A percentile compares a stretch with the other conserved stretches of the same genome.
Conservation (phyloP, 129 eudicot species). For the Arctium minus region DNA sequence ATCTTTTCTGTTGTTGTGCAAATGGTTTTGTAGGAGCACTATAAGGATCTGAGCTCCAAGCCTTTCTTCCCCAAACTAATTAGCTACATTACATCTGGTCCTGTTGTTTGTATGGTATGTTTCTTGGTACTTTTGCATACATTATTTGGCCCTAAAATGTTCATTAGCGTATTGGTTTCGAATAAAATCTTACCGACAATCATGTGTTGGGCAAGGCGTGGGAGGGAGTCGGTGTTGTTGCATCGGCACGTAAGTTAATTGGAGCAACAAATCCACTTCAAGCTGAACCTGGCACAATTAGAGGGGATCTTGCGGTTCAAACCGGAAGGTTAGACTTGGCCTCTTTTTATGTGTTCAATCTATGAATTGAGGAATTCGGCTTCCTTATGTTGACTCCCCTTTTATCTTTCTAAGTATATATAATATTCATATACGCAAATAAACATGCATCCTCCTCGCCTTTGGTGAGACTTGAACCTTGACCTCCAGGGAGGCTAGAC, state of each 20-base stretch:
- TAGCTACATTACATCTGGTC: slow-evolving; percentile 88
- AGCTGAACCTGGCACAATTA: slow-evolving; percentile 97
- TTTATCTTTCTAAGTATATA: background rate
- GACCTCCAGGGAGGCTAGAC: background rate
- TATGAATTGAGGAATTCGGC: background rate
- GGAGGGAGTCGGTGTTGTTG: slow-evolving; percentile 97
- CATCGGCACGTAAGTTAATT: slow-evolving; percentile 90
- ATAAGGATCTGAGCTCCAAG: slow-evolving; percentile 84
- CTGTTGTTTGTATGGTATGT: slow-evolving; percentile 95
- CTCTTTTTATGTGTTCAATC: background rate
- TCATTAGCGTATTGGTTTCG: background rate
- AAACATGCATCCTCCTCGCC: background rate
- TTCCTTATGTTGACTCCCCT: background rate
- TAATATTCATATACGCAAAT: too few relatives aligned
- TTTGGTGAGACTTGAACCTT: background rate
- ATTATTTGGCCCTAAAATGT: background rate
- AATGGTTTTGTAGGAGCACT: slow-evolving; percentile 70
- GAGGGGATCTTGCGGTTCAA: slow-evolving; percentile 98
- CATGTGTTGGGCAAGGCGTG: slow-evolving; percentile 58
- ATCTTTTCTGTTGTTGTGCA: background rate
- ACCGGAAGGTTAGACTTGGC: slow-evolving; percentile 72
- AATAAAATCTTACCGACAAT: background rate
- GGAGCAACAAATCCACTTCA: slow-evolving; percentile 96
- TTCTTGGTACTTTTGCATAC: slow-evolving; percentile 3
- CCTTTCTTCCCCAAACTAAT: slow-evolving; percentile 87